Evolutionary conservation across 176 grass and related monocot genomes (phyloP), one percentile per base, ranked within the genome.

Genomic region (Calamus simplicifolius): DNA sequence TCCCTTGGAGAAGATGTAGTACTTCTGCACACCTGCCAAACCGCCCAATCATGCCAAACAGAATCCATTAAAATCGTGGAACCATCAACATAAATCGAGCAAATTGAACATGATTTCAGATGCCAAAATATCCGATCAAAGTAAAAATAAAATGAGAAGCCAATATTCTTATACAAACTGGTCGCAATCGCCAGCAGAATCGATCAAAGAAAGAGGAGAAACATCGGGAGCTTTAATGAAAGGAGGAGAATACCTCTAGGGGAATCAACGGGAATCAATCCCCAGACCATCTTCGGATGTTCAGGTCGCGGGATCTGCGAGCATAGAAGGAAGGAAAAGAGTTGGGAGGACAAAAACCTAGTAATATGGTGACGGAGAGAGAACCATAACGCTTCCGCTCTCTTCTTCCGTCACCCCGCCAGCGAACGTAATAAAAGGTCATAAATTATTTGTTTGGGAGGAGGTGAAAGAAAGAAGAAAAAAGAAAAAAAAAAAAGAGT

Each of bases 1-100:
- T 58, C 87, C 80, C 51, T 73, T 58, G 10, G 87, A 75, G 75
- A 87, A 91, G 74, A 97, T 85, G 78, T 85, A 91, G 67, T 72
- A 73, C 58, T 69, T 88, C 72, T 80, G 75, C 49, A 72, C 63
- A 77, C 84, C 87, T 88, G 79, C 67, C 55, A 74, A 13, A 71
- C 66, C 67, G 6, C 12, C 10, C 5, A 43, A 43, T 43, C 35
- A 12, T 10, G 35, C 35, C 35, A 13, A 43, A 13, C 3, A 43
- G 35, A 43, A 43, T 43, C 35, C 35, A 43, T 12, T 7, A 43
- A 43, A 43, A 43, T 43, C 10, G 35, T 2, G 35, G 35, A 12
- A 12, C 5, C 13, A 43, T 43, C 35, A 43, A 10, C 35, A 43
- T 43, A 43, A 43, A 43, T 43, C 35, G 48, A 67, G 59, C 30